Conservation (phyloP, 2,329 filamentous ascomycete genomes). For the Beauveria caledonica region DNA sequence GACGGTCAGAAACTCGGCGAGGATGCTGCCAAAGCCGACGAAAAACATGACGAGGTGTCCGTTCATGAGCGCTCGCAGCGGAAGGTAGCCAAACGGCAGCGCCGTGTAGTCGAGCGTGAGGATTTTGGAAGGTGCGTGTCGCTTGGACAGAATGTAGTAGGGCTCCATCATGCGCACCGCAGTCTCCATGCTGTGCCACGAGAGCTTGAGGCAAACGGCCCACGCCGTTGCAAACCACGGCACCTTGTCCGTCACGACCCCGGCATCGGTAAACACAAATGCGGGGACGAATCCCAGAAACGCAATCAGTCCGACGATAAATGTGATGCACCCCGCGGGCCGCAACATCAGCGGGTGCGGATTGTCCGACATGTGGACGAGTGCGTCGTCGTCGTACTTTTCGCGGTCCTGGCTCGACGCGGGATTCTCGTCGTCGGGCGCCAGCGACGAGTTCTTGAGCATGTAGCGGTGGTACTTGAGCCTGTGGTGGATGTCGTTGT, state of each 20-base stretch:
- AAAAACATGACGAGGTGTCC: conserved; percentile 57
- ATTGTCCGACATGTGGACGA: conserved; percentile 43
- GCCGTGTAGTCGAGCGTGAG: conserved; percentile 67
- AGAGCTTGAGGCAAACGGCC: conserved; percentile 58
- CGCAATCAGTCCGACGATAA: conserved; percentile 47
- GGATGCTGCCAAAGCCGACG: conserved; percentile 61
- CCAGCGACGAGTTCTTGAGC: conserved; percentile 61
- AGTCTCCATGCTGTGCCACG: conserved; percentile 61
- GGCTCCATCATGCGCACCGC: conserved; percentile 67
- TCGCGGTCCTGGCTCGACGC: conserved; percentile 32
- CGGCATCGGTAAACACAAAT: conserved; percentile 51
- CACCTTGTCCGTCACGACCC: conserved; percentile 49
- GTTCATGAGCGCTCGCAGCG: conserved; percentile 53
- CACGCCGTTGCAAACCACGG: conserved; percentile 59
- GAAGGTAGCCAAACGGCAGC: conserved; percentile 59
- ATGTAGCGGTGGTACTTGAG: conserved; percentile 61
- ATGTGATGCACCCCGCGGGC: conserved; percentile 49
- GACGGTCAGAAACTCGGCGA: conserved; percentile 66
- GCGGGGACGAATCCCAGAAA: conserved; percentile 52
- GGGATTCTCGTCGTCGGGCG: conserved; percentile 49
- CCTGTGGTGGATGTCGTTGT: conserved; percentile 58
- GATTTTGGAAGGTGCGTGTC: conserved; percentile 56
- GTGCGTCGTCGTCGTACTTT: conserved; percentile 26
- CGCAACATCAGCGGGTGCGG: conserved; percentile 64
- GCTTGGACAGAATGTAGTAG: conserved; percentile 59